Evolutionary conservation across 495 filamentous ascomycete genomes (phyloP).

Genomic region (Penicillium coffeae): DNA sequence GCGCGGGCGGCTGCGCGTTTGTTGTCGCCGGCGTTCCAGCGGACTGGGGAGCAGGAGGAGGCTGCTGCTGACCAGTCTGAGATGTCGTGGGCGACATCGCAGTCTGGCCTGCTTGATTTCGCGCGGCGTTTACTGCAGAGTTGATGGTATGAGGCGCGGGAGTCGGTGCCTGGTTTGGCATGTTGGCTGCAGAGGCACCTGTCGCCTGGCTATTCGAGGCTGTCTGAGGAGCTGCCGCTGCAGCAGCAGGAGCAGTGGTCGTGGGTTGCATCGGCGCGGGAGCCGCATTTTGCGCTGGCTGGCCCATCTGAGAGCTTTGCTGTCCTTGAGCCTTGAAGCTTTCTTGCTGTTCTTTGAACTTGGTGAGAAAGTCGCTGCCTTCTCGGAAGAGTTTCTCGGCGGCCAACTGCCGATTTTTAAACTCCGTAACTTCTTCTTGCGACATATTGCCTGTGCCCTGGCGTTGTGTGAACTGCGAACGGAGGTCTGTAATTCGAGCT

Average conservation of each 20-base stretch:
- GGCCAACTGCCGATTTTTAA: slow-evolving; percentile 39
- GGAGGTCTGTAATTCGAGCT: slow-evolving; percentile 34
- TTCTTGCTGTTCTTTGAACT: slow-evolving; percentile 49
- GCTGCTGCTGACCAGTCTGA: slow-evolving; percentile 36
- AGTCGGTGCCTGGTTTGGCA: slow-evolving; percentile 37
- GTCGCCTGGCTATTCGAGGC: slow-evolving; percentile 21
- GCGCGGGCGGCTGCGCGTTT: slow-evolving; percentile 44
- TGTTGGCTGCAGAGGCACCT: slow-evolving; percentile 20
- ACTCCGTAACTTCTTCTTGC: slow-evolving; percentile 41
- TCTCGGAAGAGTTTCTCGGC: slow-evolving; percentile 46
- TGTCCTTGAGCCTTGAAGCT: slow-evolving; percentile 40
- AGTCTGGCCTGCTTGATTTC: slow-evolving; percentile 40
- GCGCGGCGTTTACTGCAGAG: slow-evolving; percentile 50
- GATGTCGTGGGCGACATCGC: slow-evolving; percentile 38
- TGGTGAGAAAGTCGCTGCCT: slow-evolving; percentile 42
- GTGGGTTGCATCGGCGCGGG: slow-evolving; percentile 8
- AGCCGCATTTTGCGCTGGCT: slow-evolving; percentile 12
- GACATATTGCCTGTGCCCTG: slow-evolving; percentile 36
- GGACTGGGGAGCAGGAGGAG: slow-evolving; percentile 37
- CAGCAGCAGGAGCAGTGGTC: slow-evolving; percentile 6
- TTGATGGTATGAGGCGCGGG: slow-evolving; percentile 51
- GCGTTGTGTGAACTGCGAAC: slow-evolving; percentile 34
- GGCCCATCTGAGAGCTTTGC: slow-evolving; percentile 36
- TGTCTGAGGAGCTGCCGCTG: slow-evolving; percentile 16
- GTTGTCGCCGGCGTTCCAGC: slow-evolving; percentile 37